Conservation (phyloP, 352 stramenopile species). For the Hyaloperonospora arabidopsidis region DNA sequence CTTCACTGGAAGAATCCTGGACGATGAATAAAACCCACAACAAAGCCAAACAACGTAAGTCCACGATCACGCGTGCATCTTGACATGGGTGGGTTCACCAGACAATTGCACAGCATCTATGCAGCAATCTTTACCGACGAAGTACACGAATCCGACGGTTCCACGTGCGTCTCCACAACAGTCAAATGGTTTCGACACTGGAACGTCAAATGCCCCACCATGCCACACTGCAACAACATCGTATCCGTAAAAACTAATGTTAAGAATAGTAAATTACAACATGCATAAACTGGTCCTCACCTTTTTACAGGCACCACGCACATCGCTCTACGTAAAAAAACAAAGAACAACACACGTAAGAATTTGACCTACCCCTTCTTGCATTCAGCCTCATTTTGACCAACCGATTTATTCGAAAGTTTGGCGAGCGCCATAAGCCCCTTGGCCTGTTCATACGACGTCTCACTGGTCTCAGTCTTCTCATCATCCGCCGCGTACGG, state of each 20-base stretch:
- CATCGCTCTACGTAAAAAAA: conserved; percentile 41
- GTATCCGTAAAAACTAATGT: no score
- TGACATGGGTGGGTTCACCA: background rate
- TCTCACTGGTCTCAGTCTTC: conserved; percentile 52
- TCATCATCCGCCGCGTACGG: conserved; percentile 82
- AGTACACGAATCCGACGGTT: conserved; percentile 29
- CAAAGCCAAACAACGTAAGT: no score
- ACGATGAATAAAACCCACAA: conserved; percentile 1
- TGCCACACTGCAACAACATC: conserved; percentile 43
- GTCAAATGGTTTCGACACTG: conserved; percentile 82
- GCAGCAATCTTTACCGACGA: conserved; percentile 25
- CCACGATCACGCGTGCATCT: no score
- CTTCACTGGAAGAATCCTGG: conserved; percentile 41
- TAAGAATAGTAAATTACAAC: no score
- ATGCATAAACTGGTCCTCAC: conserved; percentile 11
- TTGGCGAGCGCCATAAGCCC: conserved; percentile 92
- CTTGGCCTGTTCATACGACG: conserved; percentile 84
- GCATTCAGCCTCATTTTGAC: conserved; percentile 1
- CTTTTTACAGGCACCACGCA: conserved; percentile 81
- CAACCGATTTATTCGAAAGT: conserved; percentile 89
- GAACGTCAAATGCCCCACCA: conserved; percentile 88
- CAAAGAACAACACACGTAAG: background rate
- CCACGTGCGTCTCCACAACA: conserved; percentile 32
- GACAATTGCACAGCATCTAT: conserved; percentile 7
- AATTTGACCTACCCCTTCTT: background rate